Percentiles rank a stretch among this genome's conserved stretches.
These are phyloP conservation scores for Cairneyella variabilis DNA, from an alignment of 495 filamentous ascomycete species.

Conservation along the genomic window DNA sequence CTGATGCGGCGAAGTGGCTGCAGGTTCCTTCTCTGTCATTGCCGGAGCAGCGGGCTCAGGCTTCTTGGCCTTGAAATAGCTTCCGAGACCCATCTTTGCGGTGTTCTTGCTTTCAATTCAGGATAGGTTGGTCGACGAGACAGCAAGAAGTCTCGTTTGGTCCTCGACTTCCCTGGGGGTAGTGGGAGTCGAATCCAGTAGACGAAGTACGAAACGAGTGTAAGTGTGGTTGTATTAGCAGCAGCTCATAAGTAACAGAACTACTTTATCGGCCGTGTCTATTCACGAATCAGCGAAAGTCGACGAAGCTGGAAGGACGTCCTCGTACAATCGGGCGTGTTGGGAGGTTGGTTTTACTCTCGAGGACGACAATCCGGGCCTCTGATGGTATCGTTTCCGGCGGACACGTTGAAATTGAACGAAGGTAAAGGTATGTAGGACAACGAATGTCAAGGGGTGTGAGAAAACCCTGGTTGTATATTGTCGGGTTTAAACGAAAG, in stretches of 20 bases:
- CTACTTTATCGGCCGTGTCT: neutral
- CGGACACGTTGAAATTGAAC: constrained; percentile 13
- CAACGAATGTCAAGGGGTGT: constrained; percentile 18
- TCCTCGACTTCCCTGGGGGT: neutral
- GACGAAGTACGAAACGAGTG: constrained; percentile 6
- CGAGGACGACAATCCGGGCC: neutral
- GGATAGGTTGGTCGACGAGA: constrained; percentile 8
- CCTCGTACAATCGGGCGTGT: constrained; percentile 9
- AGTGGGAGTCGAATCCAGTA: neutral
- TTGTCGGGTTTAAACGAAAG: constrained; percentile 12
- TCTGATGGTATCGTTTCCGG: constrained; percentile 3
- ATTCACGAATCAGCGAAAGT: neutral
- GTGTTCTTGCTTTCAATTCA: constrained; percentile 15
- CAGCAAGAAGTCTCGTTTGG: constrained; percentile 13
- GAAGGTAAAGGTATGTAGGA: constrained; percentile 2
- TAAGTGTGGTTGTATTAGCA: constrained; percentile 6
- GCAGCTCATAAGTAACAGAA: constrained; percentile 10
- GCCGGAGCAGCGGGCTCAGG: constrained; percentile 27
- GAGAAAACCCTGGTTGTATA: constrained; percentile 17
- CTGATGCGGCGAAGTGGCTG: constrained; percentile 18
- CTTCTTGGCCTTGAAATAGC: constrained; percentile 57
- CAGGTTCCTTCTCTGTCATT: constrained; percentile 22
- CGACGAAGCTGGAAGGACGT: neutral
- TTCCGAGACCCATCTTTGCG: constrained; percentile 53
- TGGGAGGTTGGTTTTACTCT: constrained; percentile 5